A percentile compares a stretch with the other conserved stretches of the same genome.
phyloP scores from a whole-genome alignment of 495 filamentous ascomycete genomes.

The Xylaria longipes region DNA sequence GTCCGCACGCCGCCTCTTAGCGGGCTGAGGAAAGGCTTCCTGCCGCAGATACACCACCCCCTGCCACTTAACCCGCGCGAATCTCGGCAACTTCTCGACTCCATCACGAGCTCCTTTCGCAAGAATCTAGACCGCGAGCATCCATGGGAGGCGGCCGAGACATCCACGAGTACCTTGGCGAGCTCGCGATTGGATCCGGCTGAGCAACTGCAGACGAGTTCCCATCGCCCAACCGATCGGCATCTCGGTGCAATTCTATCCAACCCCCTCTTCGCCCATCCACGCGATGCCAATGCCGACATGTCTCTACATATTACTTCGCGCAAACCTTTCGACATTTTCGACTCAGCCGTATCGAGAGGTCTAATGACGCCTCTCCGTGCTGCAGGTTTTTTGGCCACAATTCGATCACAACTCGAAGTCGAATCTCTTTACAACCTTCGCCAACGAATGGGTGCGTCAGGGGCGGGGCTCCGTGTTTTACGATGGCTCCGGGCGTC shows the following conservation, averaged over 20 bases:
- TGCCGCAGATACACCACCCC: conserved; percentile 70
- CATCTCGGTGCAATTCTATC: conserved; percentile 71
- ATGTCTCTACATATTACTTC: neutral
- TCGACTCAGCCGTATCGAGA: conserved; percentile 46
- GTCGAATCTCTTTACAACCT: conserved; percentile 35
- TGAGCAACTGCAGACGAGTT: conserved; percentile 23
- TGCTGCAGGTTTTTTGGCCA: conserved; percentile 49
- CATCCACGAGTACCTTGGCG: conserved; percentile 28
- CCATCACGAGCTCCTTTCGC: conserved; percentile 79
- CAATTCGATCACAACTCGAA: conserved; percentile 39
- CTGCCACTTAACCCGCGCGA: conserved; percentile 69
- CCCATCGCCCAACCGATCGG: conserved; percentile 48
- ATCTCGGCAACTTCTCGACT: conserved; percentile 69
- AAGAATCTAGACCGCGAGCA: conserved; percentile 73
- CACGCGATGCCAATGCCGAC: conserved; percentile 8
- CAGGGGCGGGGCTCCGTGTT: conserved; percentile 51
- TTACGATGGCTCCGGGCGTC: conserved; percentile 60
- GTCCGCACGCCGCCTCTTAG: conserved; percentile 38
- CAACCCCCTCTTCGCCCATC: conserved; percentile 65
- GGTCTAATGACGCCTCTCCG: conserved; percentile 53
- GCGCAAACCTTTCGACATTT: conserved; percentile 41
- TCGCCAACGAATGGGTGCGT: conserved; percentile 41
- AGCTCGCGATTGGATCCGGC: conserved; percentile 32
- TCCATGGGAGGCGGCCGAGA: conserved; percentile 45
- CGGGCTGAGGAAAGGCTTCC: conserved; percentile 56